Conservation (phyloP, 139 green algal species). For the Yamagishiella unicocca region DNA sequence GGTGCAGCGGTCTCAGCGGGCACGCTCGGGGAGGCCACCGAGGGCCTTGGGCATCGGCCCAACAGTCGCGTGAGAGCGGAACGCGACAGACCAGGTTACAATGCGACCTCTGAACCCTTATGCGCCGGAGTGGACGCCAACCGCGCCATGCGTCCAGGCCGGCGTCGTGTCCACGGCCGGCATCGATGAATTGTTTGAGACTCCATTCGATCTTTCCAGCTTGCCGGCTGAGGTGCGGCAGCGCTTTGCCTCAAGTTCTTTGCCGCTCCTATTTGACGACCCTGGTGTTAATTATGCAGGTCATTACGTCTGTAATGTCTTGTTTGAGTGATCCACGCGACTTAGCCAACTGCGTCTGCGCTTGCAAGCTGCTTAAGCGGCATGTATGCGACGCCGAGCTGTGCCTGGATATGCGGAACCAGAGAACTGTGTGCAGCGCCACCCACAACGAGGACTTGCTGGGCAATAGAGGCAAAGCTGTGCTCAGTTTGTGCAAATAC, state of each 20-base stretch:
- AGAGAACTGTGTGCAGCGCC: not conserved
- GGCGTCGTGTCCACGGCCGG: not conserved
- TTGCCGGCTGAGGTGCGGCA: not conserved
- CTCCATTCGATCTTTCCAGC: not conserved
- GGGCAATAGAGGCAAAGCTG: not conserved
- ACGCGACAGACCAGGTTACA: not conserved
- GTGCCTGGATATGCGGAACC: not conserved
- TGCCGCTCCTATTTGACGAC: no score
- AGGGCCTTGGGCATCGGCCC: conserved; percentile 23
- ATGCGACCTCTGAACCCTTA: conserved; percentile 27
- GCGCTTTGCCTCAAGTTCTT: not conserved
- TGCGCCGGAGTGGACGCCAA: conserved; percentile 7
- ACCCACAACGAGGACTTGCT: not conserved
- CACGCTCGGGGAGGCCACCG: not conserved
- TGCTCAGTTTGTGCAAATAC: conserved; percentile 42
- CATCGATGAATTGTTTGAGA: not conserved
- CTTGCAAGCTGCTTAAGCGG: not conserved
- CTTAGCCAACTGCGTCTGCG: not conserved
- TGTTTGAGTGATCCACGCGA: not conserved
- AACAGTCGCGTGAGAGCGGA: not conserved
- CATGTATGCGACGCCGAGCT: conserved; percentile 7
- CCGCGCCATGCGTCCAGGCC: not conserved
- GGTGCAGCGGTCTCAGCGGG: conserved; percentile 11
- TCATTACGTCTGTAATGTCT: not conserved
- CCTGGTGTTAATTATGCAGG: not conserved